Base-by-base conservation (phyloP, 2,329 filamentous ascomycete genomes). In the Colletotrichum sp. region DNA sequence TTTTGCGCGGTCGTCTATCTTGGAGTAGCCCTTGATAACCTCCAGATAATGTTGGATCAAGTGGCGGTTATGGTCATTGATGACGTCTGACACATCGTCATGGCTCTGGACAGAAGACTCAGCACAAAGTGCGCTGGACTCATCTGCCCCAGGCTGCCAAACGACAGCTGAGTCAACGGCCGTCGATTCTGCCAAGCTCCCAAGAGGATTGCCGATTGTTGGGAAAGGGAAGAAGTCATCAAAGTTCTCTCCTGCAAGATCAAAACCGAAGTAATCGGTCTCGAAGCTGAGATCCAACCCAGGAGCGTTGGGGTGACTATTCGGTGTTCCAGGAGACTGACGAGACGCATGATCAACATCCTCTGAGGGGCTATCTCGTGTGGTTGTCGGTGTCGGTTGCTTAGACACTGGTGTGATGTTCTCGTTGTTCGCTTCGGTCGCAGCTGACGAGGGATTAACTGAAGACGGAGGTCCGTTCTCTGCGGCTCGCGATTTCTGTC, bases 121-220 rank as follows among this genome's bases (percentile, higher is more conserved):
- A 2, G 55, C 25, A 59, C 2, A 0, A 59, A 59, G 8, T 12
- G 27, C 6, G 8, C 8, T 3, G 27, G 3, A 8, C 0, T 0
- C 12, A 4, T 59, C 55, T 9, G 0, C 1, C 13, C 1, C 16
- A 27, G 25, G 12, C 55, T 59, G 55, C 25, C 55, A 59, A 6
- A 22, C 12, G 7, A 8, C 13, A n/a, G 55, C 16, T 5, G 55
- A 27, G 4, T 0, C 27, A 7, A 59, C 55, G 9, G 8, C 13
- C 0, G 27, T 27, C 8, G 2, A 19, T 0, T 30, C 25, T 16
- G 22, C 0, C 9, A 29, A 19, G 1, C 16, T 6, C 1, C 0
- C 13, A 59, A 27, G 6, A 22, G 6, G 1, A 11, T 13, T 57
- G 22, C 0, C 52, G 12, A 16, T 57, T 1, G 8, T 2, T 16